These are phyloP conservation scores for Ogataea neopini DNA, from an alignment of 805 yeast species.

Conservation along the genomic window DNA sequence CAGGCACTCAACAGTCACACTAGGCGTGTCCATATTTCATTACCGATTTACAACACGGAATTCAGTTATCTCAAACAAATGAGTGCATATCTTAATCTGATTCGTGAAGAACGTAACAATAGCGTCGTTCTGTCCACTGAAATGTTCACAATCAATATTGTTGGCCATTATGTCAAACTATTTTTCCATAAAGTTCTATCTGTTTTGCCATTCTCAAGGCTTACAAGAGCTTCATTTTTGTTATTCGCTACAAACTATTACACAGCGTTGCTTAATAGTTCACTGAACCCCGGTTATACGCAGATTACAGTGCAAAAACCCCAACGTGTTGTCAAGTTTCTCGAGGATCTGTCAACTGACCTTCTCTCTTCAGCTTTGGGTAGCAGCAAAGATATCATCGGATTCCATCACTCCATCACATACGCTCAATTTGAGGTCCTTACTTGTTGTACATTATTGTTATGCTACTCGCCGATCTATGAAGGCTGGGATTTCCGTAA, in stretches of 20 bases:
- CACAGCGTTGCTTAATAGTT: slow-evolving; percentile 2
- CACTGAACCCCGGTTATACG: background rate
- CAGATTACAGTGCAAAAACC: slow-evolving; percentile 5
- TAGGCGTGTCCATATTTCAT: slow-evolving; percentile 9
- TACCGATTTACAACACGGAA: slow-evolving; percentile 13
- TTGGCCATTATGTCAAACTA: slow-evolving; percentile 9
- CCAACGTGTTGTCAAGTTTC: background rate
- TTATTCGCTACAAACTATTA: slow-evolving; percentile 11
- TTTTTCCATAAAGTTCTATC: slow-evolving; percentile 8
- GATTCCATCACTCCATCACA: slow-evolving; percentile 10
- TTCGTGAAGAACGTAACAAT: slow-evolving; percentile 2
- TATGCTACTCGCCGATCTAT: slow-evolving; percentile 16
- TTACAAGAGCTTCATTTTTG: slow-evolving; percentile 11
- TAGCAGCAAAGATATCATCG: slow-evolving; percentile 11
- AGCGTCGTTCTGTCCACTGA: slow-evolving; percentile 9
- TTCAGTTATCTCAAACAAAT: slow-evolving; percentile 3
- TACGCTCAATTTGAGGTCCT: slow-evolving; percentile 19
- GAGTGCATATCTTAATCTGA: slow-evolving; percentile 1
- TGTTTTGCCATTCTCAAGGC: slow-evolving; percentile 11
- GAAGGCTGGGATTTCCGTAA: slow-evolving; percentile 11
- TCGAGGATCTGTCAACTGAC: slow-evolving; percentile 5
- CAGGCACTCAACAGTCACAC: slow-evolving; percentile 26
- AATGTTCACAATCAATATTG: slow-evolving; percentile 10
- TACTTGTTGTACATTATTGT: slow-evolving; percentile 12
- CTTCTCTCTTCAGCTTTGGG: slow-evolving; percentile 9